Base-by-base conservation (phyloP, 164 flowering plant species). In the Akebia trifoliata region DNA sequence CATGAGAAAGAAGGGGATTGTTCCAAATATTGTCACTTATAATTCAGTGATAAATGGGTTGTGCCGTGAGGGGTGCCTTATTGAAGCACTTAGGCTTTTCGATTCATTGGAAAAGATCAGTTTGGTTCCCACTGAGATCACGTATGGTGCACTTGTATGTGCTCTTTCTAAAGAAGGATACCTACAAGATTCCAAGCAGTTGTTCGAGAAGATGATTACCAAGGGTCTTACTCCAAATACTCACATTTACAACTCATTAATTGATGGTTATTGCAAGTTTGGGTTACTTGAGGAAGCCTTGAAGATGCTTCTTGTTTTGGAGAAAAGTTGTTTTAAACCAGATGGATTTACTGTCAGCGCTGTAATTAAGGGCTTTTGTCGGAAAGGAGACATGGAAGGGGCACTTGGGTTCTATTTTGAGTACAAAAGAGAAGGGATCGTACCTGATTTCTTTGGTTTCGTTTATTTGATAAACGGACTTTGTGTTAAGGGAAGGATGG, bases 361-460 rank as follows among this genome's bases (percentile, higher is more conserved):
- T 18, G 15, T 87, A 57, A 73, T 90, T n/a, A 69, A 75, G 54
- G 89, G 93, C 17, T 83, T 39, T 65, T 77, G 78, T 62, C 65
- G 42, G 29, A 77, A 69, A 43, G 91, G 95, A 26, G 87, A 90
- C 61, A 63, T 90, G 83, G 95, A 85, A 76, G 81, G 71, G 38
- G 96, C 99, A 46, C 87, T 84, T 18, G 57, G 43, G 9, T 70
- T 79, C 48, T 86, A 73, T 57, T 48, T 32, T 14, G 83, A 79
- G 59, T 78, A 70, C 63, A 82, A 78, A 59, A 60, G 64, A 37
- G 78, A 74, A 56, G 89, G 74, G 20, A 25, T 71, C 6, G 50
- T 63, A 8, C 93, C 99, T 46, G 97, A 90, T 72, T 85, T 85
- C 40, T 72, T 85, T 72, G 96, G 97, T 31, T 94, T 82, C 54